Evolutionary conservation across 345 rosid genomes (phyloP).

Genomic region (Hypericum perforatum): DNA sequence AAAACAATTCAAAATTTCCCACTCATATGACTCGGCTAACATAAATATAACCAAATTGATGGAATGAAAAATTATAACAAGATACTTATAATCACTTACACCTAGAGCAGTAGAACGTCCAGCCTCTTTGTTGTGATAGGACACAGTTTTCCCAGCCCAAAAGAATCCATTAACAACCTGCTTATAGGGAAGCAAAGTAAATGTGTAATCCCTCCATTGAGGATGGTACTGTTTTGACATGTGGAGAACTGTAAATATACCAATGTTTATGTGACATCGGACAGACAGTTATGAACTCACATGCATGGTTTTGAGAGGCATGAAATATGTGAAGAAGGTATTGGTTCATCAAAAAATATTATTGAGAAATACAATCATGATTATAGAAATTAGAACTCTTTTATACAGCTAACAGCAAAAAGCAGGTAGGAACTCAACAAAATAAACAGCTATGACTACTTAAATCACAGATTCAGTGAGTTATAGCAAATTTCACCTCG

Average conservation of each 20-base stretch:
- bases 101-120: slow-evolving; percentile 73
- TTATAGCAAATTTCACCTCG: slow-evolving; percentile 39
- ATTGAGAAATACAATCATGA: too few relatives aligned
- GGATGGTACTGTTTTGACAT: background rate
- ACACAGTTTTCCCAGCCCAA: slow-evolving; percentile 65
- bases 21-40: background rate
- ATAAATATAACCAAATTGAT: slow-evolving; percentile 3
- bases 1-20: background rate
- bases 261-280: too few relatives aligned
- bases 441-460: too few relatives aligned
- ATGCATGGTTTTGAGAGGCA: too few relatives aligned
- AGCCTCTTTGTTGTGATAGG: slow-evolving; percentile 33
- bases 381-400: too few relatives aligned
- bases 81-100: slow-evolving; percentile 38
- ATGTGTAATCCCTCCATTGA: background rate
- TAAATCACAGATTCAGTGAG: background rate
- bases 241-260: too few relatives aligned
- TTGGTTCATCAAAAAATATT: too few relatives aligned
- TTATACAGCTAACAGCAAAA: background rate
- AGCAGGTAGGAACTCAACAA: background rate
- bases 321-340: too few relatives aligned
- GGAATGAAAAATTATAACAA: slow-evolving; percentile 1
- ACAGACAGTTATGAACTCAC: too few relatives aligned
- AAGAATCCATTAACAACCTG: slow-evolving; percentile 97
- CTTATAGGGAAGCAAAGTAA: slow-evolving; percentile 10